Evolutionary conservation across 257 asterid species (phyloP).

Genomic region (Petrea volubilis): DNA sequence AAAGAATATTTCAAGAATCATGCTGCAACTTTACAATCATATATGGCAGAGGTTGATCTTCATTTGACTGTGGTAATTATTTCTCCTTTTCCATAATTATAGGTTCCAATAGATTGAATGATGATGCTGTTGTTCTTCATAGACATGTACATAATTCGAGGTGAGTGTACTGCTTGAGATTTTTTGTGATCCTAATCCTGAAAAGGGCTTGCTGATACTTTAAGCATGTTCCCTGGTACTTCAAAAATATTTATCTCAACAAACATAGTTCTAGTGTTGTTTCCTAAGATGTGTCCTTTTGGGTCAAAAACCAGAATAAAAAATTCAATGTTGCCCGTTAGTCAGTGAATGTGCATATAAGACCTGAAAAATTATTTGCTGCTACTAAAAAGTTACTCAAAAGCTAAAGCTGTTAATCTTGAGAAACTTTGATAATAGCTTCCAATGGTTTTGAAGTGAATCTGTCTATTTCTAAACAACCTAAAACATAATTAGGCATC

Average conservation of each 20-base stretch:
- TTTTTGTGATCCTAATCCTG: not conserved
- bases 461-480: not conserved
- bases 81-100: constrained; percentile 12
- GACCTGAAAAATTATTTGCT: too few species aligned
- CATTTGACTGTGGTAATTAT: constrained; percentile 78
- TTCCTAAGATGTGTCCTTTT: too few species aligned
- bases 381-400: not conserved
- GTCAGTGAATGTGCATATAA: too few species aligned
- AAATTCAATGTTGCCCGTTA: too few species aligned
- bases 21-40: constrained; percentile 60
- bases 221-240: too few species aligned
- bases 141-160: not conserved
- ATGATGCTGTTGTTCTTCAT: not conserved
- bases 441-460: too few species aligned
- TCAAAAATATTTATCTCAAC: too few species aligned
- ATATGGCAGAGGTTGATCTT: constrained; percentile 65
- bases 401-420: too few species aligned
- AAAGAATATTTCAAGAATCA: constrained; percentile 78
- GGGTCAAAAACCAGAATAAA: too few species aligned
- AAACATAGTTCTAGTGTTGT: too few species aligned
- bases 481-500: not conserved
- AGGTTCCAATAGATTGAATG: not conserved
- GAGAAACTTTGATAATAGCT: too few species aligned
- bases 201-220: not conserved
- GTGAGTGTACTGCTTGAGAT: not conserved